Evolutionary conservation across 169 alveolate genomes (phyloP).

Genomic region (Eimeria falciformis): DNA sequence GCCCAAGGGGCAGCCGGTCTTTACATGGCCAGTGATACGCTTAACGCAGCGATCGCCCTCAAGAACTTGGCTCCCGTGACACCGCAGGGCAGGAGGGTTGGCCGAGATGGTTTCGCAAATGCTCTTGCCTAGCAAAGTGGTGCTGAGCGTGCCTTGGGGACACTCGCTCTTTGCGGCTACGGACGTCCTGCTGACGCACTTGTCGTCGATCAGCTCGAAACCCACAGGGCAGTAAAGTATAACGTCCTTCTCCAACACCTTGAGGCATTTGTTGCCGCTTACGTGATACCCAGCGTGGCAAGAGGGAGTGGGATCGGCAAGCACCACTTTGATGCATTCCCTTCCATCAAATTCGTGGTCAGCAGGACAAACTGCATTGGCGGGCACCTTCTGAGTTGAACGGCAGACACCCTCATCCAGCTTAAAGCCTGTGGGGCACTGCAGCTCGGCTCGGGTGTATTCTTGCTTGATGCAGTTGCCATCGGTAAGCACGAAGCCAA

Average conservation of each 20-base stretch:
- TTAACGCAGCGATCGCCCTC: background rate
- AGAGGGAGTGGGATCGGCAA: conserved; percentile 31
- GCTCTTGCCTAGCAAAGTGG: background rate
- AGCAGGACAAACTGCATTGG: conserved; percentile 65
- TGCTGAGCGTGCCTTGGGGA: conserved; percentile 30
- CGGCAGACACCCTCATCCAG: conserved; percentile 58
- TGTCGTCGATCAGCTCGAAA: conserved; percentile 31
- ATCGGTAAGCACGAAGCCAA: conserved; percentile 8
- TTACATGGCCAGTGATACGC: background rate
- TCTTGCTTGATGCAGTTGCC: conserved; percentile 33
- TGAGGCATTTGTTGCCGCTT: conserved; percentile 14
- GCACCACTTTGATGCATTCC: conserved; percentile 11
- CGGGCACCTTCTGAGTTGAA: background rate
- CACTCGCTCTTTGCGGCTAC: conserved; percentile 47
- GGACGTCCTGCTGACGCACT: conserved; percentile 16
- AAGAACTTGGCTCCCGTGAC: background rate
- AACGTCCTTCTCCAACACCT: conserved; percentile 55
- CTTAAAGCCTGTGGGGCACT: conserved; percentile 9
- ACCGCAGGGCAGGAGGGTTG: background rate
- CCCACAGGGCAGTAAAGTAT: conserved; percentile 46
- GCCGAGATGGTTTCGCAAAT: background rate
- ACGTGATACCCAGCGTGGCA: conserved; percentile 51
- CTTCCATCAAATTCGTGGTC: conserved; percentile 52
- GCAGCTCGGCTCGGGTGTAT: background rate
- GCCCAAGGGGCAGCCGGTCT: conserved; percentile 36